Percentiles rank a stretch among this genome's conserved stretches.
Conservation (phyloP, 1,139 yeast genomes). For the Pichia sp. region DNA sequence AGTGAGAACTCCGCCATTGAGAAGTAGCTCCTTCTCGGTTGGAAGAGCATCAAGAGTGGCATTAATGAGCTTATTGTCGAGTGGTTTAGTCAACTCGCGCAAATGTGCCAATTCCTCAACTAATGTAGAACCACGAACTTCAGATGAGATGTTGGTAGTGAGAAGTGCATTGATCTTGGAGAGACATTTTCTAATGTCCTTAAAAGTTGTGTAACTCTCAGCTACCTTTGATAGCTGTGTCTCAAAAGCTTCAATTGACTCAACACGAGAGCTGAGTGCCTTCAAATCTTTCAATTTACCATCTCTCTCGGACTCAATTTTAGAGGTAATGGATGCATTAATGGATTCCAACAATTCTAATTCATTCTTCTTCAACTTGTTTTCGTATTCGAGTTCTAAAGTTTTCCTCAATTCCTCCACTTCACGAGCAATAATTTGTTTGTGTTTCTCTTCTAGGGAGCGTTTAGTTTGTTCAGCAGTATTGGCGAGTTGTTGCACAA, state of each 20-base stretch:
- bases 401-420: conserved; percentile 62
- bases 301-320: conserved; percentile 72
- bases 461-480: conserved; percentile 50
- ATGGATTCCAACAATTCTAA: conserved; percentile 68
- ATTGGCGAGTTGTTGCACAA: conserved; percentile 41
- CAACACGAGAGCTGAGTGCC: conserved; percentile 51
- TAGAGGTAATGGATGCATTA: conserved; percentile 53
- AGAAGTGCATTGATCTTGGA: conserved; percentile 47
- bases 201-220: conserved; percentile 46
- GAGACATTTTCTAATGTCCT: conserved; percentile 51
- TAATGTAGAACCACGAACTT: conserved; percentile 24
- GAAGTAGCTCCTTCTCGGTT: conserved; percentile 33
- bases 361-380: conserved; percentile 66
- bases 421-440: conserved; percentile 54
- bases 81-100: conserved; percentile 23
- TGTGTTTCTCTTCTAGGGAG: conserved; percentile 57
- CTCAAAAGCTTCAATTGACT: conserved; percentile 53
- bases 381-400: conserved; percentile 69
- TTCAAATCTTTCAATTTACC: conserved; percentile 70
- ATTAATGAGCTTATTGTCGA: conserved; percentile 24
- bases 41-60: conserved; percentile 33
- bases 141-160: conserved; percentile 27
- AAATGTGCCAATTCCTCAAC: conserved; percentile 27
- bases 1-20: conserved; percentile 39
- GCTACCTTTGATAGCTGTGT: conserved; percentile 52